Base-by-base conservation (phyloP, 495 filamentous ascomycete species). In the Glarea lozoyensis region DNA sequence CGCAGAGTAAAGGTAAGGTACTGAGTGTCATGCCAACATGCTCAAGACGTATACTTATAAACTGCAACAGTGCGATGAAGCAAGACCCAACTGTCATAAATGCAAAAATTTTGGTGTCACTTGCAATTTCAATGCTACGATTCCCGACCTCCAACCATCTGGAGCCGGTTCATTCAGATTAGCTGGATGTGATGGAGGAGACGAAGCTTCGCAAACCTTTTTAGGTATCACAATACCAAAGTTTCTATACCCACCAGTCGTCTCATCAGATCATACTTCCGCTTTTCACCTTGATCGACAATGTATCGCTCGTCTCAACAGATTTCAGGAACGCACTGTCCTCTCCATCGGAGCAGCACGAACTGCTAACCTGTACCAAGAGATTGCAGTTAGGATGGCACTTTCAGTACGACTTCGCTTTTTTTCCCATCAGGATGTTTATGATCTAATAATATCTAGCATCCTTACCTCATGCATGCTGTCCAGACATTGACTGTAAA, bases 401-500 rank as follows among this genome's bases (percentile, higher is more conserved):
- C 52, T 63, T 58, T 16, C 10, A 27, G 30, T 36, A 15, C 17
- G 27, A 25, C 37, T 44, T 2, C 18, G 36, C 31, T 5, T 37
- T 3, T 43, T 25, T 37, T 37, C 30, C n/a, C 6, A 17, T 9
- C 37, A 17, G 27, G 29, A 22, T 43, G 22, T 43, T 31, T 33
- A 34, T 57, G 67, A 45, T 64, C 39, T 43, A 20, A 24, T 45
- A 9, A 1, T 24, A 43, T 42, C 40, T 27, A 70, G 67, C 47
- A 69, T 44, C 67, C 68, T 11, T 66, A 50, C 37, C 46, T 72
- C 42, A 70, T 72, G 67, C 68, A 72, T 45, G 63, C 62, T 35
- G 60, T 61, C 40, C 54, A 70, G 34, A 63, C 62, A 1, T 56
- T 69, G 42, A 59, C 66, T 21, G 41, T 62, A 29, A 54, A 62